A percentile compares a stretch with the other conserved stretches of the same genome.
Evolutionary conservation across 148 eudicot species (phyloP).

Genomic region (Suaeda aralocaspica): DNA sequence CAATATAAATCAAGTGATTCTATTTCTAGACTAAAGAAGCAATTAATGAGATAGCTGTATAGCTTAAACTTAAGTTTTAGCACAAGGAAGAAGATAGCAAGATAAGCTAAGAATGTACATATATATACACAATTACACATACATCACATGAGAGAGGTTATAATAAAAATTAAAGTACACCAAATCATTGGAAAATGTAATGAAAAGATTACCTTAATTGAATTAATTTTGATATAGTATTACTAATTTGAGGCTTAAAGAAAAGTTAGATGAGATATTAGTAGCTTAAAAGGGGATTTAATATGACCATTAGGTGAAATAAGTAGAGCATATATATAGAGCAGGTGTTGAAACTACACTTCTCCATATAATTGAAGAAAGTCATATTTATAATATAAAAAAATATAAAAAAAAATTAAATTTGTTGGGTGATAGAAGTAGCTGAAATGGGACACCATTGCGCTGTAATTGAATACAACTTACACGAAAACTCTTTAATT

Average conservation of each 20-base stretch:
- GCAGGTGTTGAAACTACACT: neutral
- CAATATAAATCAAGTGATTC: no score
- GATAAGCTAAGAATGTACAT: no score
- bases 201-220: neutral
- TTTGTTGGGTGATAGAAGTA: slow-evolving; percentile 17
- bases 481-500: slow-evolving; percentile 18
- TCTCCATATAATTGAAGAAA: neutral
- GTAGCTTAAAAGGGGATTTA: neutral
- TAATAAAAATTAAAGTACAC: no score
- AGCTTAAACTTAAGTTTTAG: no score
- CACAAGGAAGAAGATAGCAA: no score
- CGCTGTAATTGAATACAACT: slow-evolving; percentile 11
- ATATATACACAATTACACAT: no score
- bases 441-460: slow-evolving; percentile 17
- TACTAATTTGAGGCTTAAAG: neutral
- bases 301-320: slow-evolving; percentile 8
- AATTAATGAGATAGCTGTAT: no score
- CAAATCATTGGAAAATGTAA: neutral
- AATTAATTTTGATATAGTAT: neutral
- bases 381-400: neutral
- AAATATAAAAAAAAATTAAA: neutral
- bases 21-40: no score
- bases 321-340: slow-evolving; percentile 8
- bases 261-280: neutral
- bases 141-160: no score